Base-by-base conservation (phyloP, 1,284 basidiomycete species). In the Fereydounia khargensis region DNA sequence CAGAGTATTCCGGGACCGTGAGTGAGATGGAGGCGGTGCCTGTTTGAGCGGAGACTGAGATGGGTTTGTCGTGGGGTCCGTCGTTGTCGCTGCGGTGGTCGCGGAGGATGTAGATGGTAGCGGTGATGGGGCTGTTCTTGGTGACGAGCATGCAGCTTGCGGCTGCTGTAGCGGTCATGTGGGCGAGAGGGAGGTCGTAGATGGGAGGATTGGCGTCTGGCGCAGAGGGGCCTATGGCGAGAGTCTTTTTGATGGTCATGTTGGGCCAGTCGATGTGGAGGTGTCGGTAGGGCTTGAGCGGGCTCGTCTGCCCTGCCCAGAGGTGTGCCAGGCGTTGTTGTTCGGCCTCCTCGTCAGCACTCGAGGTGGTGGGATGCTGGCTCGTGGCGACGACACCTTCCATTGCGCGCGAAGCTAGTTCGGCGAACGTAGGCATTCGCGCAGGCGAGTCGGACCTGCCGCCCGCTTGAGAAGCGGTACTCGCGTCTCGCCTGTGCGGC, bases 261-360 rank as follows among this genome's bases (percentile, higher is more conserved):
- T 50, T 48, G 5, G 65, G 65, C 65, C 65, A 68, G 35, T 65
- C 62, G 39, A 68, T 63, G 34, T 47, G 47, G 28, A 68, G 46
- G 37, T 68, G 65, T n/a, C 59, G 49, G 22, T 60, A 31, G 21
- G 50, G 34, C 32, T 53, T 59, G 25, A 25, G 17, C 4, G 24
- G 27, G 2, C 20, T 16, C 1, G 16, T 25, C 6, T 13, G 25
- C 1, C 24, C 42, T 14, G 36, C 32, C 56, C 56, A 59, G 2
- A 59, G 39, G 6, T 42, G 50, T 27, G 42, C 40, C 5, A 40
- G 14, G 10, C 47, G 45, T 28, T 34, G 25, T 11, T 33, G 56
- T 39, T 59, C 47, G 25, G 42, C 46, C 16, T 54, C 45, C 2
- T 34, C 47, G 3, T 39, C 50, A 4, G 41, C 42, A 18, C 44